These are phyloP conservation scores for Penicillium sp. DNA, from an alignment of 2,329 filamentous ascomycete species.

Conservation along the genomic window DNA sequence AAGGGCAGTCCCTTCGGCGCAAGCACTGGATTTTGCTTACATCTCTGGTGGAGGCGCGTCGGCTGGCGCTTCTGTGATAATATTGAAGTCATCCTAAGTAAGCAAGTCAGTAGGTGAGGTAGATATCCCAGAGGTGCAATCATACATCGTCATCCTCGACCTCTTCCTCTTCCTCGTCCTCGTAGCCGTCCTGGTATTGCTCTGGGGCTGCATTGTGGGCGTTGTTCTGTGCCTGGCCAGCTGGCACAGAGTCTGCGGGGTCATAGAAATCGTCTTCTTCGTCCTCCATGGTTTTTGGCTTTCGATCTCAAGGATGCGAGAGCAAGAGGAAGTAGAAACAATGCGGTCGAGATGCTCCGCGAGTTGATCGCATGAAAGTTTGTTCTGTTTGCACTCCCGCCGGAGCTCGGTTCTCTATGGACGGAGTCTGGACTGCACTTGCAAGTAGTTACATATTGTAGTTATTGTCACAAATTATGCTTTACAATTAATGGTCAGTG, in stretches of 20 bases:
- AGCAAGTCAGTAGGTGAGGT: slow-evolving; percentile 17
- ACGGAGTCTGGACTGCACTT: neutral
- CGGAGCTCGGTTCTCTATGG: neutral
- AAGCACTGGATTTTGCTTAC: slow-evolving; percentile 36
- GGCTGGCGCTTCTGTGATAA: slow-evolving; percentile 55
- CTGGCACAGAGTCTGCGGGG: slow-evolving; percentile 46
- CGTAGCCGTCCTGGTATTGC: slow-evolving; percentile 44
- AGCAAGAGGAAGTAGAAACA: slow-evolving; percentile 17
- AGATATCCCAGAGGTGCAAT: slow-evolving; percentile 6
- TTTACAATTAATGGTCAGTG: neutral
- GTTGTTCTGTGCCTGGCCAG: slow-evolving; percentile 38
- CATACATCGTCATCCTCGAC: slow-evolving; percentile 46
- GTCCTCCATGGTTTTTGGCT: slow-evolving; percentile 49
- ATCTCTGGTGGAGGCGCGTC: slow-evolving; percentile 47
- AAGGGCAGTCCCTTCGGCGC: slow-evolving; percentile 22
- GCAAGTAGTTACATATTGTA: neutral
- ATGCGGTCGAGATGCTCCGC: slow-evolving; percentile 24
- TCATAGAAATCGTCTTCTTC: slow-evolving; percentile 57
- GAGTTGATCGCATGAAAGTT: slow-evolving; percentile 27
- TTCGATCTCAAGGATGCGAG: slow-evolving; percentile 14
- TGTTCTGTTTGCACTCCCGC: slow-evolving; percentile 34
- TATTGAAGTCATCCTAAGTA: slow-evolving; percentile 57
- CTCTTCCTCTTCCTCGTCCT: slow-evolving; percentile 51
- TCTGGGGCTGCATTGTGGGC: slow-evolving; percentile 35
- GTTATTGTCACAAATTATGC: neutral